phyloP scores from a whole-genome alignment of 148 eudicot genomes.

The Vaccinium myrtillus region DNA sequence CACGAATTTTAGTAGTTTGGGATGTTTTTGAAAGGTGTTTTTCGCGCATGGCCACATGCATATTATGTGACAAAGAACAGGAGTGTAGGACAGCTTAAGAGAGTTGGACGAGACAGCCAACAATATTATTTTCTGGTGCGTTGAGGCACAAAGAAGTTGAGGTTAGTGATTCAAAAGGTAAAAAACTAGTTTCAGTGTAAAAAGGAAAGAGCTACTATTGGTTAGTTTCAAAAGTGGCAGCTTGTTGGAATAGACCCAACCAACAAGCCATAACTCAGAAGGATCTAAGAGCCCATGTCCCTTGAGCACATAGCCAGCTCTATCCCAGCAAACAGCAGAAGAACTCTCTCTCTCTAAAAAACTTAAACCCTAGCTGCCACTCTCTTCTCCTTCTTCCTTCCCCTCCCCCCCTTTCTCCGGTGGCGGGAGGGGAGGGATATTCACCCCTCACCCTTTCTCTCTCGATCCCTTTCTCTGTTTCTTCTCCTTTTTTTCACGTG shows the following conservation, averaged over 20 bases:
- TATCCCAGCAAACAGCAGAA: too few species aligned
- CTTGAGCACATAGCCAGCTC: too few species aligned
- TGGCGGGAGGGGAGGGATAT: too few species aligned
- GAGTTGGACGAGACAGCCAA: neutral
- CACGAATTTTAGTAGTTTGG: neutral
- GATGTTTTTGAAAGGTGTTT: neutral
- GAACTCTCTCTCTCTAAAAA: too few species aligned
- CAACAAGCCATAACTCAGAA: neutral
- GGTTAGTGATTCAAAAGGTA: neutral
- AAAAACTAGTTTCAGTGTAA: neutral
- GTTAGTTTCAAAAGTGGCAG: neutral
- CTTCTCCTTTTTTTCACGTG: too few species aligned
- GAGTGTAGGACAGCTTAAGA: neutral
- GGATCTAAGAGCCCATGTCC: too few species aligned
- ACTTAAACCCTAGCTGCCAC: too few species aligned
- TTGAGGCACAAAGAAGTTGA: neutral
- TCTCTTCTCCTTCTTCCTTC: too few species aligned
- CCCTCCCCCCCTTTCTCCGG: too few species aligned
- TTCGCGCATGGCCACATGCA: neutral
- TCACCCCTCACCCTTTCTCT: too few species aligned
- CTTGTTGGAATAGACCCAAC: slow-evolving; percentile 9
- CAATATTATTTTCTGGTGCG: neutral
- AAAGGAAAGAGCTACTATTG: neutral
- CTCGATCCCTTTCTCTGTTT: too few species aligned
- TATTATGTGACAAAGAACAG: neutral